Evolutionary conservation across 768 basidiomycete species (phyloP), one percentile per base, ranked within the genome.

Genomic region (Podaxis sp.): DNA sequence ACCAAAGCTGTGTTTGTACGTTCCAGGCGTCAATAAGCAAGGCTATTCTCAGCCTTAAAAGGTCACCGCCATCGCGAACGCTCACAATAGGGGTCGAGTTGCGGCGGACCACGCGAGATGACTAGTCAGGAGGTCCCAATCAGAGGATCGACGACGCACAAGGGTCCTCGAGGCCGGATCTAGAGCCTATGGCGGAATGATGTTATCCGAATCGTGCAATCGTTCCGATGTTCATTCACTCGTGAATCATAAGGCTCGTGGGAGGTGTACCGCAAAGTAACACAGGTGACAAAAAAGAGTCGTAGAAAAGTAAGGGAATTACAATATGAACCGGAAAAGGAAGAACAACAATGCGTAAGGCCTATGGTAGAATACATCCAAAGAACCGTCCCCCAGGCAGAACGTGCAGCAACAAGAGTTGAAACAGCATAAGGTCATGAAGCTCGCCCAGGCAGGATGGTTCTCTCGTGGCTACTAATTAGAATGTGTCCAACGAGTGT

Each of bases 291-390:
- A 54, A n/a, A 38, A 54, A 22, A 54, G 49, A 28, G 49, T 51
- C 6, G 8, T 38, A 22, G 11, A 36, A 11, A 26, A 38, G 57
- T 22, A 48, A 26, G 36, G 61, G 24, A 52, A 57, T 42, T 63
- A 57, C 55, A 63, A 17, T 63, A 63, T 57, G 28, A 49, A 56
- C 61, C 28, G 38, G n/a, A 33, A 36, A 48, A 54, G 28, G 26
- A 49, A 42, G n/a, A 55, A 62, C 53, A 53, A 54, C 44, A 49
- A 33, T 8, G 30, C 24, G n/a, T 46, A 46, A 36, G 51, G 57
- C 54, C 46, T 63, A 57, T 39, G 54, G 55, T 56, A 63, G 53
- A 48, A 54, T 55, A 59, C 57, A 61, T 33, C 52, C 57, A 22
- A 33, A 46, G 42, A 26, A 51, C 48, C 59, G 38, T 39, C 42